Evolutionary conservation across 768 basidiomycete genomes (phyloP).

Genomic region (Kwoniella newhampshirensis): DNA sequence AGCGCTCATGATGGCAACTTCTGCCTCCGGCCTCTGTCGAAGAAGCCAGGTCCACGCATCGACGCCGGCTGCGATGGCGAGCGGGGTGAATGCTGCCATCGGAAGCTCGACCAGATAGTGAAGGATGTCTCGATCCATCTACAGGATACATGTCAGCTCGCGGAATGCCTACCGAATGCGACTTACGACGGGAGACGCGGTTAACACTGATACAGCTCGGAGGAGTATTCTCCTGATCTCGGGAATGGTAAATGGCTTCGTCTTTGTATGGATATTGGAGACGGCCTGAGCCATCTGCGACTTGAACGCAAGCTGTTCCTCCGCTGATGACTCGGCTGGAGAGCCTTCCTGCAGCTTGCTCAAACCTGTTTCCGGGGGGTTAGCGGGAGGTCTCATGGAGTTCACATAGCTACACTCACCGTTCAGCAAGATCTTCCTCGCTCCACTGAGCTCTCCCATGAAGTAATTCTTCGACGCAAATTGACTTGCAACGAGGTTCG

Average conservation of each 20-base stretch:
- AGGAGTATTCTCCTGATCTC: conserved; percentile 83
- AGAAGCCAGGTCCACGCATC: conserved; percentile 98
- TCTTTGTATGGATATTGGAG: conserved; percentile 68
- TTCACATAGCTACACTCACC: conserved; percentile 16
- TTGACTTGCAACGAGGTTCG: conserved; percentile 78
- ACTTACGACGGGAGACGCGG: conserved; percentile 66
- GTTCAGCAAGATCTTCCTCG: conserved; percentile 51
- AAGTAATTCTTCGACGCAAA: conserved; percentile 89
- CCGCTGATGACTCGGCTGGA: conserved; percentile 62
- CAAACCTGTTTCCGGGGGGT: conserved; percentile 55
- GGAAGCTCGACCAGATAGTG: conserved; percentile 85
- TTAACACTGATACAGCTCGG: conserved; percentile 77
- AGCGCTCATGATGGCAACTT: conserved; percentile 80
- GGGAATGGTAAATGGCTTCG: conserved; percentile 70
- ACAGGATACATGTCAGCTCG: conserved; percentile 16
- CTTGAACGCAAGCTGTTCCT: conserved; percentile 68
- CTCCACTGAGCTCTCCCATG: conserved; percentile 78
- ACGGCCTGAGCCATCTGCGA: conserved; percentile 67
- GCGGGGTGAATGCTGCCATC: conserved; percentile 82
- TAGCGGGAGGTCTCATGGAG: background rate
- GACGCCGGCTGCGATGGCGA: conserved; percentile 79
- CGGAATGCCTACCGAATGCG: conserved; percentile 5
- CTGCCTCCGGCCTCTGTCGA: conserved; percentile 74
- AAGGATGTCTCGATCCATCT: conserved; percentile 83
- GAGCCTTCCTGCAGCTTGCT: conserved; percentile 65